Conservation (phyloP, 1,284 basidiomycete species). For the Ceratorhiza oryzae-sativae region DNA sequence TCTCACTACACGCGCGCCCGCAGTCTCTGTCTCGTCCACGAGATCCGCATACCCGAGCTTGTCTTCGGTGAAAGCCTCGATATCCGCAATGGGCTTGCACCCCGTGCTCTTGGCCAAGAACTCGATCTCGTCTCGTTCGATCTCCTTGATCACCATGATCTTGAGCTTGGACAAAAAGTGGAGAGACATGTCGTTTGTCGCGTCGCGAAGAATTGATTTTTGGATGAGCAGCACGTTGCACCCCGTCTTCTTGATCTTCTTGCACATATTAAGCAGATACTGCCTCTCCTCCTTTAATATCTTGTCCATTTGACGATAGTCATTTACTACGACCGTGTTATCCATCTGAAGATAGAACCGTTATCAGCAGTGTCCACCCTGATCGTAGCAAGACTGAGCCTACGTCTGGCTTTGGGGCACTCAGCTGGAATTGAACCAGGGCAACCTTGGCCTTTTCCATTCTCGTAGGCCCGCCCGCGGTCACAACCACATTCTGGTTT, state of each 20-base stretch:
- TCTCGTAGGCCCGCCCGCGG: conserved; percentile 91
- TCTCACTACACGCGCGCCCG: conserved; percentile 91
- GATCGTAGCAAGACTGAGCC: conserved; percentile 48
- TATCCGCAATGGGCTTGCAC: conserved; percentile 96
- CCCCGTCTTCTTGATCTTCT: conserved; percentile 99
- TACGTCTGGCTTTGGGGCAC: conserved; percentile 97
- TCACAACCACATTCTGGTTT: conserved; percentile 91
- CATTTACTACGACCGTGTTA: conserved; percentile 99
- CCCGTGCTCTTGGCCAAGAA: conserved; percentile 95
- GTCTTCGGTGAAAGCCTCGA: conserved; percentile 98
- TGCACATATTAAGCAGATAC: conserved; percentile 98
- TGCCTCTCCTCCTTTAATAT: conserved; percentile 99
- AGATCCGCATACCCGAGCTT: conserved; percentile 97
- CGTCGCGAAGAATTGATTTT: conserved; percentile 98
- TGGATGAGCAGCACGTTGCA: conserved; percentile 99
- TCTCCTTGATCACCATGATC: conserved; percentile 96
- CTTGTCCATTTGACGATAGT: conserved; percentile 99
- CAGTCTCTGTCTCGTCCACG: conserved; percentile 87
- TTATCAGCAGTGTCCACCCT: conserved; percentile 13
- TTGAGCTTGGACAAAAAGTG: conserved; percentile 98
- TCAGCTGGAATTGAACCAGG: conserved; percentile 98
- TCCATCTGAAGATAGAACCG: conserved; percentile 78
- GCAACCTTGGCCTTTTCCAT: conserved; percentile 99
- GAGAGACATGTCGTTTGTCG: conserved; percentile 97
- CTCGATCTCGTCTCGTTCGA: conserved; percentile 98